Conservation (phyloP, 1,139 yeast genomes). For the Pichia sp. region DNA sequence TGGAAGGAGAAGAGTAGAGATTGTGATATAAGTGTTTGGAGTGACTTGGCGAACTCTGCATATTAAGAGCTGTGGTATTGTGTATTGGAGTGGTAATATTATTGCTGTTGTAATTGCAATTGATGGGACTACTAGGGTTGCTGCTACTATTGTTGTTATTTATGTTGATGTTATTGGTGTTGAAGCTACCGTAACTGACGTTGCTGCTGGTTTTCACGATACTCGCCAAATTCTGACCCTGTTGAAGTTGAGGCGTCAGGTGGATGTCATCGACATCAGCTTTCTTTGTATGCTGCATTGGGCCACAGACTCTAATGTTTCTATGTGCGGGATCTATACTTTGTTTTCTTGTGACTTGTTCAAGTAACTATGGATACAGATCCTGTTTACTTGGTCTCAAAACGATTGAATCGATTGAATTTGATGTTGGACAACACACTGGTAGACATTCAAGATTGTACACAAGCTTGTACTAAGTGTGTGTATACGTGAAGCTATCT, state of each 20-base stretch:
- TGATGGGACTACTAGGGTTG: neutral
- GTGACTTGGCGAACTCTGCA: conserved; percentile 3
- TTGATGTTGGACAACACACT: neutral
- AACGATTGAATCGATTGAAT: conserved; percentile 1
- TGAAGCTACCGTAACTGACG: neutral
- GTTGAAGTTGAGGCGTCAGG: neutral
- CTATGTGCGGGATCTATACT: too few relatives aligned
- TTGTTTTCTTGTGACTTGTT: neutral
- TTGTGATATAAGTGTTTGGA: conserved; percentile 17
- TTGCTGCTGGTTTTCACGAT: conserved; percentile 1
- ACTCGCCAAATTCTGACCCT: conserved; percentile 3
- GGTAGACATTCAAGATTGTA: neutral
- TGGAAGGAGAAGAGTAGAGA: conserved; percentile 16
- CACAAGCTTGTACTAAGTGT: neutral
- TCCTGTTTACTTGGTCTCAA: neutral
- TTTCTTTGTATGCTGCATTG: neutral
- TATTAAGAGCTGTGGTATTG: neutral
- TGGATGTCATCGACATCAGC: neutral
- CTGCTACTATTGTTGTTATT: neutral
- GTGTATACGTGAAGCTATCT: neutral
- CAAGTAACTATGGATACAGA: neutral
- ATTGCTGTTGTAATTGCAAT: neutral
- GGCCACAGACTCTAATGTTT: neutral
- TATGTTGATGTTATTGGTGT: neutral
- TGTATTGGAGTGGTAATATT: neutral